These are phyloP conservation scores for Dissophora ornata DNA, from an alignment of 192 early-diverging fungal species.

Conservation along the genomic window DNA sequence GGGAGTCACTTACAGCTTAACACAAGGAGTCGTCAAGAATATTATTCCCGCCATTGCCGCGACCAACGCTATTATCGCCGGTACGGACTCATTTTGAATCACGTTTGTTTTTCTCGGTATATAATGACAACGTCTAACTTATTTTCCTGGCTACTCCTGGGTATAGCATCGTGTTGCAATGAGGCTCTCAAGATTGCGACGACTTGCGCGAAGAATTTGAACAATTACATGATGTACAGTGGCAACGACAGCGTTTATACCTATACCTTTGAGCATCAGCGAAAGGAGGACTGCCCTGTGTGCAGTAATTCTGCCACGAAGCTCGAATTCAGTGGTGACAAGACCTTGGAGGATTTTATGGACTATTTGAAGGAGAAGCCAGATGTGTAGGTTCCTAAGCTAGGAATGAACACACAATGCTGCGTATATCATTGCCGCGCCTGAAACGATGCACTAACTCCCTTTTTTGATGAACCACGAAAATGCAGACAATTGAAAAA, in stretches of 20 bases:
- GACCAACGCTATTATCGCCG: constrained; percentile 85
- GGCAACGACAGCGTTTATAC: constrained; percentile 94
- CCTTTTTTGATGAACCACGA: too few relatives aligned
- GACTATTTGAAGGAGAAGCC: constrained; percentile 80
- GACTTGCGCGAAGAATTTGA: constrained; percentile 75
- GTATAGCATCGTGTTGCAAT: constrained; percentile 87
- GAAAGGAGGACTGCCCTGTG: constrained; percentile 90
- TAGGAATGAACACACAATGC: too few relatives aligned
- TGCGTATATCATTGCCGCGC: too few relatives aligned
- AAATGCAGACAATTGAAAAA: constrained; percentile 90
- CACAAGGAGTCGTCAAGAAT: constrained; percentile 98
- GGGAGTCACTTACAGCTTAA: constrained; percentile 90
- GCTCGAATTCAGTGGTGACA: constrained; percentile 60
- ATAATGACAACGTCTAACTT: too few relatives aligned
- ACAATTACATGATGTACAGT: constrained; percentile 98
- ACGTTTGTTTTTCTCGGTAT: too few relatives aligned
- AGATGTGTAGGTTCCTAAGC: constrained; percentile 66
- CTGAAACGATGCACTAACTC: too few relatives aligned
- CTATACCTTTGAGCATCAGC: constrained; percentile 85
- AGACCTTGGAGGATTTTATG: constrained; percentile 86
- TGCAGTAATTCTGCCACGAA: constrained; percentile 76
- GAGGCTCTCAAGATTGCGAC: constrained; percentile 96
- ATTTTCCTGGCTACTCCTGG: too few relatives aligned
- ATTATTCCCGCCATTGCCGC: constrained; percentile 97
- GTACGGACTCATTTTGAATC: constrained; percentile 33